Base-by-base conservation (phyloP, 768 basidiomycete species). In the Daedaleopsis sinensis region DNA sequence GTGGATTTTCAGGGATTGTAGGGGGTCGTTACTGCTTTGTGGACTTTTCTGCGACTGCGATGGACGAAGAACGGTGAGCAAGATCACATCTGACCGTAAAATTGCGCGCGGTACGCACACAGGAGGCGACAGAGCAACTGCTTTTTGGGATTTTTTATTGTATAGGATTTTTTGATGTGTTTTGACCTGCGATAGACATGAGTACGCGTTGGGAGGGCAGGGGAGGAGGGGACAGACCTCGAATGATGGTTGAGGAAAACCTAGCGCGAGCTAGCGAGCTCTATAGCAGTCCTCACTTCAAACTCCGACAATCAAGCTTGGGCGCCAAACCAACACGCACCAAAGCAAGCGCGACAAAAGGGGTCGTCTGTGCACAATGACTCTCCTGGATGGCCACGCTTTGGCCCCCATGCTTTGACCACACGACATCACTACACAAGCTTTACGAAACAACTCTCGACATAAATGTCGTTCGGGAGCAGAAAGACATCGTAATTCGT, bases 11-110 rank as follows among this genome's bases (percentile, higher is more conserved):
- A 57, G 57, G 65, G 67, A 64, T 63, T 64, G 57, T 61, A 66
- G 81, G 82, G 76, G 78, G 88, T 93, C 91, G 91, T 93, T 93
- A 93, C 91, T 93, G 90, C 87, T 91, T 91, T 87, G 84, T 88
- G 82, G 78, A 81, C 84, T 90, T 92, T 91, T 90, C 88, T 87
- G 79, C 75, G 78, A 81, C 84, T 87, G 73, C 12, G 37, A 39
- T 62, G 23, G 44, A 24, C 24, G 63, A 60, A 59, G 63, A 52
- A 57, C 43, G 51, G 55, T 62, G 32, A 36, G 55, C 64, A 51
- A 63, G 64, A 48, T 57, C 27, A 16, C 10, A 57, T 55, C 68
- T 63, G 55, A 52, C 58, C 53, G n/a, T n/a, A 69, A 65, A 65
- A 60, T 63, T 53, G 58, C 62, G 47, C 43, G 51, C 48, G 49